A percentile compares a stretch with the other conserved stretches of the same genome.
Evolutionary conservation across 1,139 yeast species (phyloP).

Genomic region (Saccharomyces hybrid): DNA sequence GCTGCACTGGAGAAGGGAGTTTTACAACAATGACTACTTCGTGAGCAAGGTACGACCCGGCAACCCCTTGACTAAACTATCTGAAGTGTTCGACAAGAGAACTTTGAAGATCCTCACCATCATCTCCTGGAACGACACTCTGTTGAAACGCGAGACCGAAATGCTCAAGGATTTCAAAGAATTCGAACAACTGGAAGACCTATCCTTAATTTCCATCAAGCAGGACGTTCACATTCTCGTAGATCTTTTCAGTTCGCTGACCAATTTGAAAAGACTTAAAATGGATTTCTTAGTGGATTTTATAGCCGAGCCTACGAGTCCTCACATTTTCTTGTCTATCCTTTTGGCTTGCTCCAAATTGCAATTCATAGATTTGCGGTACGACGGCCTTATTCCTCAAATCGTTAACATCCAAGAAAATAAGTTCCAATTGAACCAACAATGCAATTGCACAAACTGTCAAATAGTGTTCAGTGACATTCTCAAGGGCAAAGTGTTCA

Average conservation of each 20-base stretch:
- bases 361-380: constrained; percentile 35
- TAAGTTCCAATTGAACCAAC: constrained; percentile 28
- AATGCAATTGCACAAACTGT: constrained; percentile 31
- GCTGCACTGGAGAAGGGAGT: constrained; percentile 36
- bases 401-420: constrained; percentile 25
- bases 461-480: constrained; percentile 27
- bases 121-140: constrained; percentile 37
- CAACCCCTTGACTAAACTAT: constrained; percentile 19
- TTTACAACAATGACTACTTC: constrained; percentile 29
- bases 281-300: constrained; percentile 35
- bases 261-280: constrained; percentile 34
- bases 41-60: constrained; percentile 11
- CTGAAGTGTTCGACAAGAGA: constrained; percentile 34
- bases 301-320: constrained; percentile 29
- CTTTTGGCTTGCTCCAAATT: constrained; percentile 31
- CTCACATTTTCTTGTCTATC: constrained; percentile 31
- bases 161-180: constrained; percentile 34
- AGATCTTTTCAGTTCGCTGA: constrained; percentile 27
- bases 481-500: constrained; percentile 29
- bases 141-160: constrained; percentile 28
- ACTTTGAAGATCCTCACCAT: constrained; percentile 34
- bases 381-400: constrained; percentile 33
- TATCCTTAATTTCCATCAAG: constrained; percentile 37
- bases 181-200: constrained; percentile 33
- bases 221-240: constrained; percentile 29